Conservation (phyloP, 2,329 filamentous ascomycete genomes). For the Pseudocercospora macadamiae region DNA sequence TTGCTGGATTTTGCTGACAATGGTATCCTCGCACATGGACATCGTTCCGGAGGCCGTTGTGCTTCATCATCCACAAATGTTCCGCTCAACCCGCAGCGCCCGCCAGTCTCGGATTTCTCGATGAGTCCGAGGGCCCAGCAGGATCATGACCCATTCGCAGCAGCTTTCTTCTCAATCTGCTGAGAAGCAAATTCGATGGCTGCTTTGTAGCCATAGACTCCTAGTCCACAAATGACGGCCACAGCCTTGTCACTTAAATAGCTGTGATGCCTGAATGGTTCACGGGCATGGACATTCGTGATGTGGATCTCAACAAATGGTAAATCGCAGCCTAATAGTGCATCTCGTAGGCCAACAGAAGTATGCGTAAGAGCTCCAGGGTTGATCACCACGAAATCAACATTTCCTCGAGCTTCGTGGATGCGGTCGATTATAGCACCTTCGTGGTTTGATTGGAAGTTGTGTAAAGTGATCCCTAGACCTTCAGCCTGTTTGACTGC, state of each 20-base stretch:
- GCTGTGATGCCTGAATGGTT: constrained; percentile 69
- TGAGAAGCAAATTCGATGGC: constrained; percentile 48
- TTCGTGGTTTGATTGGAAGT: constrained; percentile 79
- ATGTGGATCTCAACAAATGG: constrained; percentile 81
- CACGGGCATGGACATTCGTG: constrained; percentile 72
- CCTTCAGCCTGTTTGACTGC: constrained; percentile 54
- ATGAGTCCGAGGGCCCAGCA: not conserved
- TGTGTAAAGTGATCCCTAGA: constrained; percentile 56
- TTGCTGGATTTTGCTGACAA: too few relatives aligned
- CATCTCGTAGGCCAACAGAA: constrained; percentile 74
- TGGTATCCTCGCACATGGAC: too few relatives aligned
- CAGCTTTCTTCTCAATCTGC: constrained; percentile 20
- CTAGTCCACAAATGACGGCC: constrained; percentile 71
- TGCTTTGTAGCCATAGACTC: constrained; percentile 51
- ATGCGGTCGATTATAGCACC: constrained; percentile 74
- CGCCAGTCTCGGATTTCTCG: too few relatives aligned
- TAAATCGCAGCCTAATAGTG: constrained; percentile 67
- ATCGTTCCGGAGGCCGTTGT: too few relatives aligned
- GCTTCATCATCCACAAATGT: too few relatives aligned
- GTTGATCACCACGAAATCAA: constrained; percentile 74
- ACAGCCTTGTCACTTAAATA: constrained; percentile 76
- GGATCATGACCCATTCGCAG: not conserved
- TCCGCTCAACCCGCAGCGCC: too few relatives aligned
- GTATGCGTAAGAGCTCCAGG: constrained; percentile 76
- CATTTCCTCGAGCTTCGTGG: constrained; percentile 62